Conservation (phyloP, 805 yeast species). For the Ogataea trehaloabstinens region DNA sequence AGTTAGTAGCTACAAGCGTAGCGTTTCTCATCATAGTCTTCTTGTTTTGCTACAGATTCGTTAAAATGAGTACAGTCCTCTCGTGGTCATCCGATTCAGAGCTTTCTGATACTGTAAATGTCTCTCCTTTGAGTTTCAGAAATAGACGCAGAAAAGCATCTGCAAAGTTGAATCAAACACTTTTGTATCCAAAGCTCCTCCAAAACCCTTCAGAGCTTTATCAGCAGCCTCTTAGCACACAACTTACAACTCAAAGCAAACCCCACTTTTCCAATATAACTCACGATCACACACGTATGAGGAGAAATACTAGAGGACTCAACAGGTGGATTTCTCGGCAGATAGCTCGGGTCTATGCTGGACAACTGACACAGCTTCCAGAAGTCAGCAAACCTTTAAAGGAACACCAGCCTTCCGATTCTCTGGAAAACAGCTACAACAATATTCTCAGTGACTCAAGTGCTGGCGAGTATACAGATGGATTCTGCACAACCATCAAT, state of each 20-base stretch:
- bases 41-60: too few species aligned
- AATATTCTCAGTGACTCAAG: slow-evolving; percentile 15
- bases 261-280: too few species aligned
- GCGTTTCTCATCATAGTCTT: too few species aligned
- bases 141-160: slow-evolving; percentile 1
- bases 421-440: slow-evolving; percentile 1
- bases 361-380: background rate
- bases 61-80: slow-evolving; percentile 2
- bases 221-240: too few species aligned
- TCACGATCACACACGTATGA: too few species aligned
- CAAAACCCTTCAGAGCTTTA: too few species aligned
- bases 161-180: slow-evolving; percentile 2
- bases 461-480: too few species aligned
- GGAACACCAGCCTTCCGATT: background rate
- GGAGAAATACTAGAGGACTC: slow-evolving; percentile 12
- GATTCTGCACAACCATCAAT: too few species aligned
- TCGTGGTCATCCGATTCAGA: slow-evolving; percentile 9
- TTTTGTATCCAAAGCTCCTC: slow-evolving; percentile 12
- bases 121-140: slow-evolving; percentile 1
- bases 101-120: slow-evolving; percentile 7
- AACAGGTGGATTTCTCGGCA: slow-evolving; percentile 17
- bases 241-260: too few species aligned
- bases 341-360: background rate
- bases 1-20: too few species aligned
- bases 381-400: background rate